phyloP scores from a whole-genome alignment of 140 eudicot species.

The Cichorium intybus region DNA sequence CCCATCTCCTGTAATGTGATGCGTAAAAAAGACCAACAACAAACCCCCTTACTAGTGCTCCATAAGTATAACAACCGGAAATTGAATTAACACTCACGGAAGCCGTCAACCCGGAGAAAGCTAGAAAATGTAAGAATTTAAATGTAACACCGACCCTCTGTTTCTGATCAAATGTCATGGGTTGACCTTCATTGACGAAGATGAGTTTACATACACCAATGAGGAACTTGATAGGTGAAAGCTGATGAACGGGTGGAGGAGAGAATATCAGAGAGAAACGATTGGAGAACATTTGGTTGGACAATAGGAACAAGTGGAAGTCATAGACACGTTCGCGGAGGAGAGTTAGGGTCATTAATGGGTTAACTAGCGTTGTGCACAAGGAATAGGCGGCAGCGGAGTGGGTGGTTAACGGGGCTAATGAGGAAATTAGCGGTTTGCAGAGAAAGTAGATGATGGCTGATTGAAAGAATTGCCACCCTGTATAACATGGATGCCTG shows the following conservation, averaged over 20 bases:
- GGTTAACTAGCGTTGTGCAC: too few relatives aligned
- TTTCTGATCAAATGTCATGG: conserved; percentile 32
- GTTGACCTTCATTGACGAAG: conserved; percentile 41
- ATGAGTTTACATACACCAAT: conserved; percentile 37
- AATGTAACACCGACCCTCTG: conserved; percentile 47
- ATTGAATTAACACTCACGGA: conserved; percentile 36
- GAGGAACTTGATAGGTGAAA: conserved; percentile 46
- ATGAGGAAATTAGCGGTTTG: conserved; percentile 43
- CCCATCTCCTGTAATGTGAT: conserved; percentile 54
- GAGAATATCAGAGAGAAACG: conserved; percentile 47
- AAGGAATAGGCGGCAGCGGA: conserved; percentile 6
- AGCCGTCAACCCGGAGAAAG: conserved; percentile 37
- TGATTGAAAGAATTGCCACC: conserved; percentile 75
- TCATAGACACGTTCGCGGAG: too few relatives aligned
- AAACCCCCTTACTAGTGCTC: conserved; percentile 48
- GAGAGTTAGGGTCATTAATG: too few relatives aligned
- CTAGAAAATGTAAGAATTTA: conserved; percentile 36
- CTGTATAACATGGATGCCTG: conserved; percentile 40
- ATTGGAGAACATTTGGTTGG: conserved; percentile 37
- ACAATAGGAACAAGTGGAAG: conserved; percentile 42
- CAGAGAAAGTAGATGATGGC: conserved; percentile 39
- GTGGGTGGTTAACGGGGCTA: conserved; percentile 21
- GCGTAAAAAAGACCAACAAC: conserved; percentile 62
- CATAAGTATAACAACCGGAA: conserved; percentile 35
- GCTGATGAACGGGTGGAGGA: conserved; percentile 44